Conservation (phyloP, 2,329 filamentous ascomycete genomes). For the Coleophoma cylindrospora region DNA sequence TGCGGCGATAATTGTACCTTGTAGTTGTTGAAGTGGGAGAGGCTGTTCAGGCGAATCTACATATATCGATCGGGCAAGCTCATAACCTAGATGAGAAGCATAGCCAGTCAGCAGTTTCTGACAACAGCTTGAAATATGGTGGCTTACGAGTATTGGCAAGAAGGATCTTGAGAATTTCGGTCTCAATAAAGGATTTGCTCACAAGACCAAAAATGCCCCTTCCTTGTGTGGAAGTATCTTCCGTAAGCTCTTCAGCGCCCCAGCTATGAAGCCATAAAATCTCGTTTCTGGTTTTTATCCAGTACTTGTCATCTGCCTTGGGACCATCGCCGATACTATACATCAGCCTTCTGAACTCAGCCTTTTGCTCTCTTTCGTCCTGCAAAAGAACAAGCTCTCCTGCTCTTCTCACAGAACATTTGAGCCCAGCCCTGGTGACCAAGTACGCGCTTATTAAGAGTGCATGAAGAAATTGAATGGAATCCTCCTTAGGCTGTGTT, state of each 20-base stretch:
- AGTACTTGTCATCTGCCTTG: slow-evolving; percentile 59
- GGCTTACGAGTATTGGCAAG: slow-evolving; percentile 55
- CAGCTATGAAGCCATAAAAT: slow-evolving; percentile 71
- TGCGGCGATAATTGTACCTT: slow-evolving; percentile 55
- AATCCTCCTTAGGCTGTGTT: slow-evolving; percentile 52
- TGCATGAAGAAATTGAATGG: slow-evolving; percentile 56
- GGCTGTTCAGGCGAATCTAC: slow-evolving; percentile 44
- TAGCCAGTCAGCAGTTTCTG: slow-evolving; percentile 3
- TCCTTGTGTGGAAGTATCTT: slow-evolving; percentile 34
- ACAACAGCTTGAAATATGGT: neutral
- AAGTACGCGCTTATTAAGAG: slow-evolving; percentile 58
- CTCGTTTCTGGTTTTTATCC: slow-evolving; percentile 56
- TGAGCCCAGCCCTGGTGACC: slow-evolving; percentile 43
- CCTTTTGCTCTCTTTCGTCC: slow-evolving; percentile 59
- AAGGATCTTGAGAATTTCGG: slow-evolving; percentile 65
- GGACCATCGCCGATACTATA: slow-evolving; percentile 33
- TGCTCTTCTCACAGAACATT: slow-evolving; percentile 44
- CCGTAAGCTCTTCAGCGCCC: slow-evolving; percentile 46
- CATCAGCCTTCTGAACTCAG: slow-evolving; percentile 44
- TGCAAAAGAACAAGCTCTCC: slow-evolving; percentile 61
- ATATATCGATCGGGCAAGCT: slow-evolving; percentile 58
- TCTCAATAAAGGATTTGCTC: slow-evolving; percentile 56
- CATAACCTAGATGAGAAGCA: slow-evolving; percentile 42
- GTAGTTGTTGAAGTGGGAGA: slow-evolving; percentile 45
- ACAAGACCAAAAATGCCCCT: slow-evolving; percentile 52